Conservation (phyloP, 2,329 filamentous ascomycete species). For the Colletotrichum sp. region DNA sequence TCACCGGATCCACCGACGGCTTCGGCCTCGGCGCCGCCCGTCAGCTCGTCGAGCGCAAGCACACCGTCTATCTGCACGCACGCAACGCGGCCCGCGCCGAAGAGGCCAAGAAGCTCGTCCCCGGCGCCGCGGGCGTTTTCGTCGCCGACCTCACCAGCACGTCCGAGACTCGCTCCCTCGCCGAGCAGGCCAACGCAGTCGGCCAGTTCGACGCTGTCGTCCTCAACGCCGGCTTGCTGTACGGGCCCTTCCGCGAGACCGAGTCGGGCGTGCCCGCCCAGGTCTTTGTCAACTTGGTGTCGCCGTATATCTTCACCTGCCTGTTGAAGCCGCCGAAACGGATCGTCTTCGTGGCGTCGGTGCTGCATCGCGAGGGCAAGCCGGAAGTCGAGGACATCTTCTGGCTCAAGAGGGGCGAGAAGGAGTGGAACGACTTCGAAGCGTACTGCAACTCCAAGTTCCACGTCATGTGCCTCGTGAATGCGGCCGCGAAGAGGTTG, state of each 20-base stretch:
- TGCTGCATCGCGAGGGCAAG: slow-evolving; percentile 22
- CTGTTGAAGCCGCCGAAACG: slow-evolving; percentile 24
- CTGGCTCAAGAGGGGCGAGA: slow-evolving; percentile 23
- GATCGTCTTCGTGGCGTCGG: slow-evolving; percentile 22
- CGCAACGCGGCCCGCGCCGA: slow-evolving; percentile 24
- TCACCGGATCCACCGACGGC: slow-evolving; percentile 28
- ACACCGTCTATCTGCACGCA: slow-evolving; percentile 27
- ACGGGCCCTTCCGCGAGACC: slow-evolving; percentile 22
- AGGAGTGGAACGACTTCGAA: slow-evolving; percentile 21
- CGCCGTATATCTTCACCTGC: slow-evolving; percentile 25
- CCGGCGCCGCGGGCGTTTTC: slow-evolving; percentile 22
- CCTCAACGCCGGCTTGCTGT: slow-evolving; percentile 23
- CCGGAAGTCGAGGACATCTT: slow-evolving; percentile 23
- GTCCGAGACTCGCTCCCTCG: slow-evolving; percentile 23
- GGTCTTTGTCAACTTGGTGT: slow-evolving; percentile 25
- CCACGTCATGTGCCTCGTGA: slow-evolving; percentile 25
- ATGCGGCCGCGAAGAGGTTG: slow-evolving; percentile 23
- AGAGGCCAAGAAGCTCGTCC: slow-evolving; percentile 16
- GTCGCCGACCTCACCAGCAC: slow-evolving; percentile 24
- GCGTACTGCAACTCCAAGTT: slow-evolving; percentile 26
- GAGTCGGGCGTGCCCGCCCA: slow-evolving; percentile 23
- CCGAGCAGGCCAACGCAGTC: slow-evolving; percentile 25
- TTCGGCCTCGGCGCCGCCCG: slow-evolving; percentile 26
- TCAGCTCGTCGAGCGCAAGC: slow-evolving; percentile 24
- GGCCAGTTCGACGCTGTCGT: slow-evolving; percentile 25